Conservation (phyloP, 306 rosid species). For the Canavalia ensiformis region DNA sequence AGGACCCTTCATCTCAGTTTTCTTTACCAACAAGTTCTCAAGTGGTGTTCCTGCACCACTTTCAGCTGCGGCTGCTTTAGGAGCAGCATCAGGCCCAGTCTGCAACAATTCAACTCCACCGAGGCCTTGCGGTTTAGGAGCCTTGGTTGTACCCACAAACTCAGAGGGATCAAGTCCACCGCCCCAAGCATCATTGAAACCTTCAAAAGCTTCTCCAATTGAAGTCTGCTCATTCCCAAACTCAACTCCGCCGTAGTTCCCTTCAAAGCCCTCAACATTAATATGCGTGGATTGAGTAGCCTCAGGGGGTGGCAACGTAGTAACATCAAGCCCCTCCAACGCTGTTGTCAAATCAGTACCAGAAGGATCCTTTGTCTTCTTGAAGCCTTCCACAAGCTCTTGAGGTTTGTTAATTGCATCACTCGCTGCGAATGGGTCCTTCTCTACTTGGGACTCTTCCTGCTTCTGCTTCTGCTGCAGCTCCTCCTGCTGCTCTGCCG, state of each 20-base stretch:
- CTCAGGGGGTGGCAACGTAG: conserved; percentile 87
- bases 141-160: conserved; percentile 75
- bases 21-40: conserved; percentile 65
- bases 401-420: conserved; percentile 84
- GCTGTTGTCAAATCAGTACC: conserved; percentile 81
- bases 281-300: conserved; percentile 92
- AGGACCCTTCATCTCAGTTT: conserved; percentile 88
- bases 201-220: conserved; percentile 87
- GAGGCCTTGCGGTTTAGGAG: conserved; percentile 74
- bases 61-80: conserved; percentile 56
- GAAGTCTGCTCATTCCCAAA: conserved; percentile 81
- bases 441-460: conserved; percentile 68
- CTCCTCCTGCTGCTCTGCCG: conserved; percentile 64
- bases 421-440: conserved; percentile 94
- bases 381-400: conserved; percentile 83
- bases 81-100: conserved; percentile 69
- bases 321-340: conserved; percentile 87
- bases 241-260: conserved; percentile 94
- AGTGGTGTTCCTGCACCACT: conserved; percentile 70
- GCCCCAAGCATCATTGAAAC: conserved; percentile 93
- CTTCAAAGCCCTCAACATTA: conserved; percentile 96
- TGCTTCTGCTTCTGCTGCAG: conserved; percentile 56
- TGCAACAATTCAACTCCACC: conserved; percentile 96
- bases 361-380: conserved; percentile 82
- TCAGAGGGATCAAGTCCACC: conserved; percentile 96